phyloP scores from a whole-genome alignment of 2,329 filamentous ascomycete genomes.

The Emergomyces pasteurianus region DNA sequence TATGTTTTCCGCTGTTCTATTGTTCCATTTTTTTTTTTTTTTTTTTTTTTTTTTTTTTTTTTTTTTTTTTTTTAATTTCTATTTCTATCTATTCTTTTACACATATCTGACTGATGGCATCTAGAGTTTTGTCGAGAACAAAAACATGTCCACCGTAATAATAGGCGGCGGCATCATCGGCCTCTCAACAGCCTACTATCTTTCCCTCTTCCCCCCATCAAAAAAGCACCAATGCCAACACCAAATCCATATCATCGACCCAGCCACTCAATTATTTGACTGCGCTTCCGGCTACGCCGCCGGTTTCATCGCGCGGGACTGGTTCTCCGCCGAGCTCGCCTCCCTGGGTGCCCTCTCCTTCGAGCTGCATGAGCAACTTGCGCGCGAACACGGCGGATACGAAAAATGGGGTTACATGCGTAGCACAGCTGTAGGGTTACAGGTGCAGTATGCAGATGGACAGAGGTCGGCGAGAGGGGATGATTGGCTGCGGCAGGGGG shows the following conservation, averaged over 20 bases:
- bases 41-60: too few relatives aligned
- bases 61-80: too few relatives aligned
- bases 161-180: constrained; percentile 61
- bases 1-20: too few relatives aligned
- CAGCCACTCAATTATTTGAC: constrained; percentile 50
- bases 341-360: constrained; percentile 57
- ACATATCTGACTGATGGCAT: too few relatives aligned
- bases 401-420: constrained; percentile 47
- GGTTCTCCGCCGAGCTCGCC: constrained; percentile 50
- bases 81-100: too few relatives aligned
- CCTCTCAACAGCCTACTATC: constrained; percentile 59
- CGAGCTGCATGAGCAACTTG: constrained; percentile 53
- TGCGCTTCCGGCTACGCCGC: constrained; percentile 64
- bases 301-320: constrained; percentile 63
- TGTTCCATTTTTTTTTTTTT: too few relatives aligned
- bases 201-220: constrained; percentile 35
- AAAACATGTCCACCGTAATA: constrained; percentile 48
- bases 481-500: constrained; percentile 55
- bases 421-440: constrained; percentile 49
- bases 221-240: constrained; percentile 13
- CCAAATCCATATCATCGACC: constrained; percentile 47
- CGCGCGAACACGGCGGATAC: constrained; percentile 45
- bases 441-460: constrained; percentile 25
- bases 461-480: constrained; percentile 38
- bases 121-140: too few relatives aligned